Conservation (phyloP, 2,329 filamentous ascomycete species). For the Cladorrhinum sp. region DNA sequence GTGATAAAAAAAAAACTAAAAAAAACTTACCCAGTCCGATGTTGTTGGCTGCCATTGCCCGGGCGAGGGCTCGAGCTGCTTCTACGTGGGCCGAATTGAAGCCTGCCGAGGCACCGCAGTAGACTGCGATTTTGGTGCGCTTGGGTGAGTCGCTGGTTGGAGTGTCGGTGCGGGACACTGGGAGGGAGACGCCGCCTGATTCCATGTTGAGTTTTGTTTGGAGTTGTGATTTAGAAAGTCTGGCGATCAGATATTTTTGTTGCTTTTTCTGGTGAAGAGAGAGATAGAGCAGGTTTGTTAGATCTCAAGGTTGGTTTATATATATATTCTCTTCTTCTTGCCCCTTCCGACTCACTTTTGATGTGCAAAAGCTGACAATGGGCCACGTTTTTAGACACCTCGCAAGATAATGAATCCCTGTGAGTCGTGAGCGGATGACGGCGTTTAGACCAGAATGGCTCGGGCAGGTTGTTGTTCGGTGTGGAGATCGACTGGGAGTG, state of each 20-base stretch:
- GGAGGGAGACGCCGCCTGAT: conserved; percentile 37
- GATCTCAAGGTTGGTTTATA: background rate
- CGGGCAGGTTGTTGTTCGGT: background rate
- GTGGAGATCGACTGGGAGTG: background rate
- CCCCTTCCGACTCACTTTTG: background rate
- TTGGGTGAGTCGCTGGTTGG: conserved; percentile 35
- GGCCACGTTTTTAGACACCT: background rate
- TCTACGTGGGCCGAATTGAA: conserved; percentile 70
- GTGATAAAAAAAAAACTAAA: too few species aligned
- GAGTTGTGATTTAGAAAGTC: background rate
- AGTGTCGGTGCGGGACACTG: conserved; percentile 32
- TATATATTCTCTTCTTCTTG: background rate
- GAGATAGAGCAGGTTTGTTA: background rate
- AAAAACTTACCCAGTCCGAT: conserved; percentile 71
- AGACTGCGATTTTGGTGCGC: conserved; percentile 77
- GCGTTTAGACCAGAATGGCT: background rate
- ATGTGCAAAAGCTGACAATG: background rate
- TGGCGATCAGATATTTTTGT: too few species aligned
- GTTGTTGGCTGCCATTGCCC: conserved; percentile 69
- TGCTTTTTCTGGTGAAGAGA: background rate
- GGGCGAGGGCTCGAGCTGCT: conserved; percentile 72
- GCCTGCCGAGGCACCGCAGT: conserved; percentile 82
- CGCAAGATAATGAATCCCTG: background rate
- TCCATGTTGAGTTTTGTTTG: conserved; percentile 33
- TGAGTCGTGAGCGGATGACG: background rate